Base-by-base conservation (phyloP, 2,329 filamentous ascomycete species). In the Microsporum audouinii region DNA sequence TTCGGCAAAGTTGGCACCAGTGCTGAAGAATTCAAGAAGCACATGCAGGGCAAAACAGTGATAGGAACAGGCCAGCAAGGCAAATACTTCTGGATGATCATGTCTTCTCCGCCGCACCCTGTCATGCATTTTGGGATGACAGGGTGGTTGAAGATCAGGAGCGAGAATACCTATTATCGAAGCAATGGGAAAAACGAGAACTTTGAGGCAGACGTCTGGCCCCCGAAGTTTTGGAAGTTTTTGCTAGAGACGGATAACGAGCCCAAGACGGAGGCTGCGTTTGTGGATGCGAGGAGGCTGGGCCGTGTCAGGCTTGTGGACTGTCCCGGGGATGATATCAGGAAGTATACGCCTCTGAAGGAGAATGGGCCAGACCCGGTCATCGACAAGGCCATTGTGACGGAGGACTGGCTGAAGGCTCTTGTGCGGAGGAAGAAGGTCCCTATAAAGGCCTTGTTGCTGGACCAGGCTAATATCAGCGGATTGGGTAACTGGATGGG, bases 401-500 rank as follows among this genome's bases (percentile, higher is more conserved):
- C 89, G 0, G 81, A 87, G 60, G 81, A 84, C 0, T 97, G 89
- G 81, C 74, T 99, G 17, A 75, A 73, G n/a, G 73, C 79, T 60
- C 88, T 89, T 72, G 79, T 96, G 77, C 79, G 76, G 57, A 84
- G 81, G 61, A 91, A 92, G 60, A 89, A 84, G 68, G 88, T 96
- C 0, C 91, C 92, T 0, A 82, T 97, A 65, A 97, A 97, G 72
- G 89, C 91, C 0, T 79, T 96, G 23, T 77, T 99, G 10, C 80
- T 97, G 2, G 89, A 97, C 70, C 94, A 99, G 73, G 81, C 84
- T 17, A 88, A 88, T 71, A 88, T 97, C 63, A 94, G 88, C 68
- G 94, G 94, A 5, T 89, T 99, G 64, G 94, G 94, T 0, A 97
- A 97, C 71, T 99, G 92, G 92, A 92, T 99, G 60, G 91, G 87